Evolutionary conservation across 768 basidiomycete genomes (phyloP).

Genomic region (Suillus tomentosus): DNA sequence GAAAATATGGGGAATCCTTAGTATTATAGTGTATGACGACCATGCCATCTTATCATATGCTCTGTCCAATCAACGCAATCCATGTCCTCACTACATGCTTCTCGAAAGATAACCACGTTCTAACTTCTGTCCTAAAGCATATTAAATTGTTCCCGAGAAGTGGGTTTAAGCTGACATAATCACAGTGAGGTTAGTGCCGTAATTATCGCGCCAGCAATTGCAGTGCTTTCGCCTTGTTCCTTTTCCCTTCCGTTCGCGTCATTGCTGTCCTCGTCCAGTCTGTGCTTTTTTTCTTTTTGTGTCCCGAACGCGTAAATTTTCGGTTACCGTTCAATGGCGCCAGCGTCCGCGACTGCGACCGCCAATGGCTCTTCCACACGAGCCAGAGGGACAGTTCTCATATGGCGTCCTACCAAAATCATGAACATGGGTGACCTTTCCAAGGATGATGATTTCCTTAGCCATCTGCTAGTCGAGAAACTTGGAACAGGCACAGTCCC

Average conservation of each 20-base stretch:
- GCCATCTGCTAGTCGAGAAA: constrained; percentile 87
- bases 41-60: constrained; percentile 15
- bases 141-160: constrained; percentile 7
- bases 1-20: constrained; percentile 16
- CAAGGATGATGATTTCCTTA: constrained; percentile 89
- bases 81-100: constrained; percentile 15
- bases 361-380: constrained; percentile 25
- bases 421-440: constrained; percentile 92
- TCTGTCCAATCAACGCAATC: constrained; percentile 6
- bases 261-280: constrained; percentile 17
- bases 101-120: constrained; percentile 6
- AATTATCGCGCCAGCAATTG: constrained; percentile 34
- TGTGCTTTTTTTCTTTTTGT: constrained; percentile 16
- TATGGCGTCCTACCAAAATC: constrained; percentile 83
- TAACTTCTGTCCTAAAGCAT: not conserved
- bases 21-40: constrained; percentile 18
- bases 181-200: constrained; percentile 23
- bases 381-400: constrained; percentile 30
- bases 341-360: constrained; percentile 26
- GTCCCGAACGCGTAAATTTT: constrained; percentile 22
- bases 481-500: constrained; percentile 79
- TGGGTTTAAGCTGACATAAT: constrained; percentile 15
- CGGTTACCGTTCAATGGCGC: constrained; percentile 34
- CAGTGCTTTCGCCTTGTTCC: constrained; percentile 23
- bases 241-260: constrained; percentile 35